Percentiles rank a stretch among this genome's conserved stretches.
Conservation (phyloP, 2,329 filamentous ascomycete species). For the Aspergillus pseudotamarii region DNA sequence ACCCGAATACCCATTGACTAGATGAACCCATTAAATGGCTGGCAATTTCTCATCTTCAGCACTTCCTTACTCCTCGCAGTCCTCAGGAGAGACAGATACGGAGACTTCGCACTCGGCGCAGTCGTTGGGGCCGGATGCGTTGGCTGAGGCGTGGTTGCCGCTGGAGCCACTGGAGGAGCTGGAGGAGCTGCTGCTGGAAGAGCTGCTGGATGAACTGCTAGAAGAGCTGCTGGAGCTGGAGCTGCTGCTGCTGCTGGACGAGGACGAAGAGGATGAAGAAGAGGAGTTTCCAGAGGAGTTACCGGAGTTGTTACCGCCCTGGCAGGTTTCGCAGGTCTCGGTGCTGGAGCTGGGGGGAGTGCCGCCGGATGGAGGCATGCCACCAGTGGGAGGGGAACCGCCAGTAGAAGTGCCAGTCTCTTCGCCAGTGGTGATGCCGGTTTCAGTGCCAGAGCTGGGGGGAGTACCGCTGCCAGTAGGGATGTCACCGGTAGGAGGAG, state of each 20-base stretch:
- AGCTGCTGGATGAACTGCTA: not conserved
- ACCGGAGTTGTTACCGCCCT: not conserved
- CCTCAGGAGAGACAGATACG: not conserved
- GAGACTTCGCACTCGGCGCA: not conserved
- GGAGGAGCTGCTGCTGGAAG: not conserved
- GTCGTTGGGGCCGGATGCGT: not conserved
- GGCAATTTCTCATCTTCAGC: not conserved
- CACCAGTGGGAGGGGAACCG: not conserved
- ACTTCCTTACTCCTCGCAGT: not conserved
- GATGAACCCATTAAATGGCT: not conserved
- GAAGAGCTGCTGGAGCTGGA: not conserved
- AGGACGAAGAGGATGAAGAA: too few species aligned
- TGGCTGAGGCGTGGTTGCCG: not conserved
- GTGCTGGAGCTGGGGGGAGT: not conserved
- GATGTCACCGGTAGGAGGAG: not conserved
- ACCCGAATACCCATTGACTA: not conserved
- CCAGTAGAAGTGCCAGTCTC: not conserved
- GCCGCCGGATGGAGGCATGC: not conserved
- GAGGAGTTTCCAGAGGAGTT: too few species aligned
- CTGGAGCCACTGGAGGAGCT: not conserved
- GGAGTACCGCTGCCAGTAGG: not conserved
- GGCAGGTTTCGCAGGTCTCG: not conserved
- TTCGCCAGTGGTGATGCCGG: not conserved
- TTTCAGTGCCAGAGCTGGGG: not conserved
- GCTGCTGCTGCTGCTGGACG: not conserved